phyloP scores from a whole-genome alignment of 2,329 filamentous ascomycete genomes.

The Cordyceps pruinosa region DNA sequence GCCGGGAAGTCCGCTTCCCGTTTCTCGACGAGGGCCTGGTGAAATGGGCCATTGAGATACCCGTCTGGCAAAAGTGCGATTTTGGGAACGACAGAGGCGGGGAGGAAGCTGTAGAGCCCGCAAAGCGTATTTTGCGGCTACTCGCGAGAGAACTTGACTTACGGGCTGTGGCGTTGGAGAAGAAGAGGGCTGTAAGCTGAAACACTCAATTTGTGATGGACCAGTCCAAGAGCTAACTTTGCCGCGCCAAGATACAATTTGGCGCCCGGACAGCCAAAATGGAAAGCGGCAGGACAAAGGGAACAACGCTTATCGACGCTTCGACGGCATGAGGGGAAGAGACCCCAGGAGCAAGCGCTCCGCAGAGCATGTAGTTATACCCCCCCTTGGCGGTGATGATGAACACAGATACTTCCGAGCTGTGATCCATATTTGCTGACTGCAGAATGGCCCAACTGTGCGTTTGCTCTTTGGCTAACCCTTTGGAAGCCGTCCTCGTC shows the following conservation, averaged over 20 bases:
- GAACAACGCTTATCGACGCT: conserved; percentile 51
- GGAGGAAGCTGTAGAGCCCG: conserved; percentile 54
- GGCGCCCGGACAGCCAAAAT: conserved; percentile 78
- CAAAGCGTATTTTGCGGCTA: conserved; percentile 73
- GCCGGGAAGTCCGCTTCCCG: conserved; percentile 81
- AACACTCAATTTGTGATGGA: neutral
- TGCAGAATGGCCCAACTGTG: conserved; percentile 27
- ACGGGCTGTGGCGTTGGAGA: conserved; percentile 66
- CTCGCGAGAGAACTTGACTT: conserved; percentile 71
- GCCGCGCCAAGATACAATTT: conserved; percentile 61
- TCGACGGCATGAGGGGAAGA: neutral
- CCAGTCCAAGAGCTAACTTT: neutral
- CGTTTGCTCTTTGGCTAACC: conserved; percentile 44
- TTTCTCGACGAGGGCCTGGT: conserved; percentile 84
- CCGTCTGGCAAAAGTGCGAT: conserved; percentile 82
- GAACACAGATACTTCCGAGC: conserved; percentile 69
- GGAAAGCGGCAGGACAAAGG: conserved; percentile 62
- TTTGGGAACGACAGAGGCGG: conserved; percentile 51
- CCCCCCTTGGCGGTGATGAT: conserved; percentile 55
- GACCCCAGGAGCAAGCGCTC: neutral
- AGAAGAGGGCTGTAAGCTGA: conserved; percentile 73
- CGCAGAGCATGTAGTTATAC: neutral
- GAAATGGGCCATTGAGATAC: conserved; percentile 66
- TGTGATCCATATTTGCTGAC: conserved; percentile 17
- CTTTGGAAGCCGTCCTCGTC: conserved; percentile 25